Evolutionary conservation across 345 rosid species (phyloP), one percentile per base, ranked within the genome.

Genomic region (Mercurialis annua): DNA sequence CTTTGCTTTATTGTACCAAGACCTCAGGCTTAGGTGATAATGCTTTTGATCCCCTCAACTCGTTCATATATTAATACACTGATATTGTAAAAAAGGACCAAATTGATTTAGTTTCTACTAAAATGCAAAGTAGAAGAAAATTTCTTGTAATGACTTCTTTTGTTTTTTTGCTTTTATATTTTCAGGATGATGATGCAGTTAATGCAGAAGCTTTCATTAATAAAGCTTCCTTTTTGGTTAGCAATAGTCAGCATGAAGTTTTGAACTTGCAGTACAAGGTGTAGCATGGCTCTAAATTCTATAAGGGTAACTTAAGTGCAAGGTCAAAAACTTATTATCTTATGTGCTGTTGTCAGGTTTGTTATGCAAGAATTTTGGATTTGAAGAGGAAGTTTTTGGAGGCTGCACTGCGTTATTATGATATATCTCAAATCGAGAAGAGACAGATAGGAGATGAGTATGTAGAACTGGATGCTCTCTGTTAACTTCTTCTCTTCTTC

Each of bases 101-200:
- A 36, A 36, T 36, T 36, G 5, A 36, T 36, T 36, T 36, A n/a
- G n/a, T n/a, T n/a, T n/a, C n/a, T 36, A 36, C 40, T 36, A 36
- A 36, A 36, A 3, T 36, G 9, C 40, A 36, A 36, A 3, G 40
- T 3, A 9, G 40, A 9, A 65, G 27, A 27, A 36, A 18, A 8
- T 36, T 26, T 26, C 20, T 58, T 30, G 20, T 21, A 21, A 18
- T 43, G 44, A 20, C 11, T 14, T 0, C 9, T 43, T 27, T 10
- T 56, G 8, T 29, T 34, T 53, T 38, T 55, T 21, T 54, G 59
- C 11, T 56, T 71, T 56, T 53, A 66, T 31, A 30, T 64, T 54
- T 85, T 68, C 77, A 94, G 99, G 99, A 94, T 78, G 96, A 94
- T 78, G 99, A 94, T 87, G 94, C 99, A n/a, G 86, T 87, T 20